Conservation (phyloP, 2,329 filamentous ascomycete species). For the Colletotrichum sp. region DNA sequence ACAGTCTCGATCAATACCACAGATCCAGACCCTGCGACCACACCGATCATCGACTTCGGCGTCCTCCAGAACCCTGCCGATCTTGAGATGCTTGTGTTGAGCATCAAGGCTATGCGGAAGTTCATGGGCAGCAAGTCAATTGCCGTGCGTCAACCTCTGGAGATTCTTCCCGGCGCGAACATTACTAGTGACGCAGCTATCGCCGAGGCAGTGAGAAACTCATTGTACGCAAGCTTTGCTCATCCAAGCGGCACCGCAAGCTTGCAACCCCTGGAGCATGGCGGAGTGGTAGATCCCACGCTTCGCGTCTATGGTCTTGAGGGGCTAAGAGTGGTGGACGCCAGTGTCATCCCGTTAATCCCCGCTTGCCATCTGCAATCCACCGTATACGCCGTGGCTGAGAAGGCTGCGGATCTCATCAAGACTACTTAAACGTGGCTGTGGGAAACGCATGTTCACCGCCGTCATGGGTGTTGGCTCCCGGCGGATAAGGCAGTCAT, state of each 20-base stretch:
- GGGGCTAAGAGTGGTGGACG: constrained; percentile 30
- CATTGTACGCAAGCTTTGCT: neutral
- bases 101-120: constrained; percentile 37
- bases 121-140: constrained; percentile 22
- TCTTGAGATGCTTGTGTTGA: constrained; percentile 30
- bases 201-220: neutral
- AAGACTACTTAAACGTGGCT: neutral
- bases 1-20: constrained; percentile 40
- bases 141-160: neutral
- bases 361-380: constrained; percentile 34
- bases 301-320: constrained; percentile 33
- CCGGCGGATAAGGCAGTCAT: neutral
- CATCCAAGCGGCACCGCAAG: constrained; percentile 54
- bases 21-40: constrained; percentile 30
- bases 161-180: constrained; percentile 2
- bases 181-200: constrained; percentile 3
- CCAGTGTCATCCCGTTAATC: constrained; percentile 34
- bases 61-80: constrained; percentile 42
- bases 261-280: constrained; percentile 47
- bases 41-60: constrained; percentile 43
- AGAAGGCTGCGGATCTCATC: constrained; percentile 26
- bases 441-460: neutral
- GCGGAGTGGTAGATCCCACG: constrained; percentile 34
- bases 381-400: constrained; percentile 40
- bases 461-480: neutral